Evolutionary conservation across 2,329 filamentous ascomycete genomes (phyloP).

Genomic region (Fusarium pseudograminearum): DNA sequence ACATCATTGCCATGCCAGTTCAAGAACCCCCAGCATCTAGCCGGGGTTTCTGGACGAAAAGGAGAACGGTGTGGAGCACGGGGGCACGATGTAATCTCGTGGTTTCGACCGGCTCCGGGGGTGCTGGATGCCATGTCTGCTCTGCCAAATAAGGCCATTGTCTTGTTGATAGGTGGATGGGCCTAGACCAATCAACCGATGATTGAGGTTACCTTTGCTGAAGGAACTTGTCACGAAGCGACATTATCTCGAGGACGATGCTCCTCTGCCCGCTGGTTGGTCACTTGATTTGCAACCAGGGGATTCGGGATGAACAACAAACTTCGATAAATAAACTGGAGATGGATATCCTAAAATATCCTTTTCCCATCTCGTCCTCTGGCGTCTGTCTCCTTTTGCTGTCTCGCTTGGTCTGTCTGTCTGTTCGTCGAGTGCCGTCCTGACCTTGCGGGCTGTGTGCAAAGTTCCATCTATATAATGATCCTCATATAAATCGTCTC

Average conservation of each 20-base stretch:
- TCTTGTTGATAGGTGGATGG: neutral
- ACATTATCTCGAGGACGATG: constrained; percentile 39
- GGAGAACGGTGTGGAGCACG: constrained; percentile 46
- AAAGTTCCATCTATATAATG: constrained; percentile 8
- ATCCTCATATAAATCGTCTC: constrained; percentile 17
- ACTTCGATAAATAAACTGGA: constrained; percentile 16
- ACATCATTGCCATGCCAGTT: constrained; percentile 37
- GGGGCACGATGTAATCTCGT: constrained; percentile 46
- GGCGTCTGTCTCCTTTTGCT: neutral
- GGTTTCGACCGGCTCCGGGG: constrained; percentile 35
- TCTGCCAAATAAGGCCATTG: constrained; percentile 23
- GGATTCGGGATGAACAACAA: constrained; percentile 20
- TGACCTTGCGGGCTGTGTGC: neutral
- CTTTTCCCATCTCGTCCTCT: neutral
- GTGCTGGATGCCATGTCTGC: constrained; percentile 19
- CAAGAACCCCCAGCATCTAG: constrained; percentile 22
- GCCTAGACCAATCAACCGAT: constrained; percentile 24
- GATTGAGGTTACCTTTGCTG: constrained; percentile 20
- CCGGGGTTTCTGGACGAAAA: constrained; percentile 38
- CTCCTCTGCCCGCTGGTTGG: constrained; percentile 35
- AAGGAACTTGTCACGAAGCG: constrained; percentile 36
- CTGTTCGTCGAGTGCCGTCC: neutral
- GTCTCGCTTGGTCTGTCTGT: neutral
- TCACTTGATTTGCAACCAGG: constrained; percentile 24
- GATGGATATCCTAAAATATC: constrained; percentile 37